Evolutionary conservation across 1,139 yeast genomes (phyloP).

Genomic region (Saccharomyces hybrid): DNA sequence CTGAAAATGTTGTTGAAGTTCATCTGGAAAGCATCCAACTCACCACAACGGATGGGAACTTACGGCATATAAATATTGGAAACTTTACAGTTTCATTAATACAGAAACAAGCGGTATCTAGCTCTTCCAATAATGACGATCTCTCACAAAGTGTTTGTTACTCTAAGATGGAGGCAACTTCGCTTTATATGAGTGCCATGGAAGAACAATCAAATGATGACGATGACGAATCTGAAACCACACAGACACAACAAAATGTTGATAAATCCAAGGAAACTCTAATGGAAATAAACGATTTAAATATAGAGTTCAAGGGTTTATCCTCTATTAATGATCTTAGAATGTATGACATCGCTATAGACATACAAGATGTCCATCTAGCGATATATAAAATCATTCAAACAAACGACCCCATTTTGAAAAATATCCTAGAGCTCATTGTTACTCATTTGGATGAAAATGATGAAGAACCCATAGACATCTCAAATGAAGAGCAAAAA

Average conservation of each 20-base stretch:
- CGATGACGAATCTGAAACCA: neutral
- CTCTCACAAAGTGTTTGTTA: conserved; percentile 57
- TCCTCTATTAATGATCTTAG: conserved; percentile 40
- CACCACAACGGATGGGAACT: neutral
- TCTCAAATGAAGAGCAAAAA: neutral
- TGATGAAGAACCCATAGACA: neutral
- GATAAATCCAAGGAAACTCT: conserved; percentile 14
- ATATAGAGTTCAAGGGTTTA: conserved; percentile 46
- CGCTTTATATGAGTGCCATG: conserved; percentile 79
- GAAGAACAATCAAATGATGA: conserved; percentile 28
- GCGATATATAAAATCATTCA: conserved; percentile 9
- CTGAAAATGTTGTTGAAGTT: neutral
- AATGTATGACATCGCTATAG: conserved; percentile 13
- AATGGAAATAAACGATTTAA: conserved; percentile 33
- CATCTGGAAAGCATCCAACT: conserved; percentile 2
- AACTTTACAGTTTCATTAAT: neutral
- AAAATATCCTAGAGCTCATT: neutral
- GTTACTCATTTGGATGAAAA: neutral
- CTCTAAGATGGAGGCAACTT: conserved; percentile 62
- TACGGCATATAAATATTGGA: neutral
- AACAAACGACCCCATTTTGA: conserved; percentile 8
- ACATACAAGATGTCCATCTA: conserved; percentile 11
- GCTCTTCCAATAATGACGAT: conserved; percentile 9
- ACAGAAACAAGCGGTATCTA: neutral
- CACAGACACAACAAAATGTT: conserved; percentile 11